These are phyloP conservation scores for Coccomyxa subellipsoidea DNA, from an alignment of 163 green algal genomes.

Conservation along the genomic window DNA sequence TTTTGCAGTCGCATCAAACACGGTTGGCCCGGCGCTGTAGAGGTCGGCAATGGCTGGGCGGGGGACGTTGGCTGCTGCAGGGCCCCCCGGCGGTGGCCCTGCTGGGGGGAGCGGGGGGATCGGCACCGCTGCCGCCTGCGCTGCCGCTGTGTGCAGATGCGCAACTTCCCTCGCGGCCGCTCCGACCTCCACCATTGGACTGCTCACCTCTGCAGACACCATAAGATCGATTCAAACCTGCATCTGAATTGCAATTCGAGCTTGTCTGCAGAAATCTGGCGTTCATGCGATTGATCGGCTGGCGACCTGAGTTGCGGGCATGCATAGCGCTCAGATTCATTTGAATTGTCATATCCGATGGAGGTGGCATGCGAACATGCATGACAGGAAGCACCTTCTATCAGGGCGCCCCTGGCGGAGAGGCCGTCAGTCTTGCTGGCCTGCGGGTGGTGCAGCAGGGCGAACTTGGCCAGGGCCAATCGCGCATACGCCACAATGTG, in stretches of 20 bases:
- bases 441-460: constrained; percentile 37
- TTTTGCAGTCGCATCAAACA: background rate
- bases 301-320: too few relatives aligned
- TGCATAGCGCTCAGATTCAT: too few relatives aligned
- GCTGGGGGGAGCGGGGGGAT: background rate
- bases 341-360: background rate
- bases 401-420: background rate
- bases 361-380: too few relatives aligned
- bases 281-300: too few relatives aligned
- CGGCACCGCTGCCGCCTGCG: constrained; percentile 15
- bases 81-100: background rate
- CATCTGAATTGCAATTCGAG: too few relatives aligned
- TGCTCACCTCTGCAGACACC: background rate
- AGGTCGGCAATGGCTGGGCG: background rate
- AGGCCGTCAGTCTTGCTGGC: background rate
- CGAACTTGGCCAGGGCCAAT: constrained; percentile 46
- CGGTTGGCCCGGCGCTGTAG: background rate
- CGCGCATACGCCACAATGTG: constrained; percentile 57
- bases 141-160: constrained; percentile 26
- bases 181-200: constrained; percentile 6
- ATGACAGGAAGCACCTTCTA: background rate
- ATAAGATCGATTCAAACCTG: too few relatives aligned
- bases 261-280: too few relatives aligned
- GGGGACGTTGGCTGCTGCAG: background rate
- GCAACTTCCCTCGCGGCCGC: constrained; percentile 13